phyloP scores from a whole-genome alignment of 1,284 basidiomycete species.

The Inonotus hispidus region DNA sequence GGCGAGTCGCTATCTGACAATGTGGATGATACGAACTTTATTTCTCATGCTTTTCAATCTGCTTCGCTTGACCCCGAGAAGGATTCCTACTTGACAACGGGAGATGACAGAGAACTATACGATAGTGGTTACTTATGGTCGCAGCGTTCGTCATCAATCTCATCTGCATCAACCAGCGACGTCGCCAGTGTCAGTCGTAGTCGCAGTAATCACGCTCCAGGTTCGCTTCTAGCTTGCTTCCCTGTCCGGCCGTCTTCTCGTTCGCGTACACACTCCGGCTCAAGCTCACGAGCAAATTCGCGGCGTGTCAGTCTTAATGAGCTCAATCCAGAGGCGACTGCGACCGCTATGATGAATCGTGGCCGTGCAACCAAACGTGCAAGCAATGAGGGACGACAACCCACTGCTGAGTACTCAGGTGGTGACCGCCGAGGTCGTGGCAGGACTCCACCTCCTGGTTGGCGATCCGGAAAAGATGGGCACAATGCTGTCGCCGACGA shows the following conservation, averaged over 20 bases:
- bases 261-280: slow-evolving; percentile 8
- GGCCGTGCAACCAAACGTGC: slow-evolving; percentile 5
- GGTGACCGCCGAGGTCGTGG: slow-evolving; percentile 16
- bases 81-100: slow-evolving; percentile 1
- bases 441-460: slow-evolving; percentile 7
- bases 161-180: slow-evolving; percentile 9
- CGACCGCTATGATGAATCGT: slow-evolving; percentile 11
- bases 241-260: slow-evolving; percentile 8
- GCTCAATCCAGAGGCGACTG: background rate
- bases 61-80: slow-evolving; percentile 13
- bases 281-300: slow-evolving; percentile 6
- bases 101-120: slow-evolving; percentile 4
- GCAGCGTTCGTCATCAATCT: slow-evolving; percentile 13
- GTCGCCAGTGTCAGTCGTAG: slow-evolving; percentile 5
- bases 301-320: slow-evolving; percentile 4
- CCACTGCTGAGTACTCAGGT: background rate
- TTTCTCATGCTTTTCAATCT: slow-evolving; percentile 15
- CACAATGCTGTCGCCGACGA: background rate
- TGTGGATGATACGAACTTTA: slow-evolving; percentile 11
- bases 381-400: background rate
- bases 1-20: slow-evolving; percentile 9
- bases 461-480: background rate
- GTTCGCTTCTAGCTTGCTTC: slow-evolving; percentile 9
- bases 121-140: slow-evolving; percentile 11
- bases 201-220: background rate